Evolutionary conservation across 345 rosid species (phyloP).

Genomic region (Physaria fendleri): DNA sequence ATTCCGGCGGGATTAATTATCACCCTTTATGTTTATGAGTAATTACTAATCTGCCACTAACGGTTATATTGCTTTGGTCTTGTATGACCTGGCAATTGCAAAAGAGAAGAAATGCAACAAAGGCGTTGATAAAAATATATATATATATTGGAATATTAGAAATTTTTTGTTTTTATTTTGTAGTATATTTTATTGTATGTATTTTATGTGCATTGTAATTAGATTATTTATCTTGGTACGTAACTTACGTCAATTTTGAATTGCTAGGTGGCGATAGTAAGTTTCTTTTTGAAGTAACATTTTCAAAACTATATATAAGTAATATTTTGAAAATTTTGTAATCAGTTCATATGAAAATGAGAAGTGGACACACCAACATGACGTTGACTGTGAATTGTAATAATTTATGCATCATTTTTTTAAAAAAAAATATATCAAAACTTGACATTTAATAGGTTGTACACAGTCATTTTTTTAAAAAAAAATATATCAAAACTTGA

Average conservation of each 20-base stretch:
- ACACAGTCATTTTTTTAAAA: no score
- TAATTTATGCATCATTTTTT: neutral
- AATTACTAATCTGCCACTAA: slow-evolving; percentile 39
- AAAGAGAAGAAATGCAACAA: no score
- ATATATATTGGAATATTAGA: no score
- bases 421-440: no score
- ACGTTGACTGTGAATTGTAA: slow-evolving; percentile 31
- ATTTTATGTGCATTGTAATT: neutral
- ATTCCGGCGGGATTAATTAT: slow-evolving; percentile 38
- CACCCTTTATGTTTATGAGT: neutral
- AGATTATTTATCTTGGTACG: neutral
- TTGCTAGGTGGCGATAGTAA: neutral
- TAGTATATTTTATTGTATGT: no score
- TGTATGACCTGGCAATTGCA: slow-evolving; percentile 15
- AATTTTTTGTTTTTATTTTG: no score
- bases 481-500: slow-evolving; percentile 9
- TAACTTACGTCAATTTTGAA: neutral
- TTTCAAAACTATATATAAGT: neutral
- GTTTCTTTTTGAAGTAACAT: neutral
- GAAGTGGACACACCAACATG: slow-evolving; percentile 18
- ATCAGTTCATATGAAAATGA: slow-evolving; percentile 16
- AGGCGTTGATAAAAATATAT: neutral
- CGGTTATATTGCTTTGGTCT: slow-evolving; percentile 44
- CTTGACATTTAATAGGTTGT: slow-evolving; percentile 20
- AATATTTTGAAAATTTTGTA: neutral